phyloP scores from a whole-genome alignment of 306 rosid genomes.

The Quercus robur region DNA sequence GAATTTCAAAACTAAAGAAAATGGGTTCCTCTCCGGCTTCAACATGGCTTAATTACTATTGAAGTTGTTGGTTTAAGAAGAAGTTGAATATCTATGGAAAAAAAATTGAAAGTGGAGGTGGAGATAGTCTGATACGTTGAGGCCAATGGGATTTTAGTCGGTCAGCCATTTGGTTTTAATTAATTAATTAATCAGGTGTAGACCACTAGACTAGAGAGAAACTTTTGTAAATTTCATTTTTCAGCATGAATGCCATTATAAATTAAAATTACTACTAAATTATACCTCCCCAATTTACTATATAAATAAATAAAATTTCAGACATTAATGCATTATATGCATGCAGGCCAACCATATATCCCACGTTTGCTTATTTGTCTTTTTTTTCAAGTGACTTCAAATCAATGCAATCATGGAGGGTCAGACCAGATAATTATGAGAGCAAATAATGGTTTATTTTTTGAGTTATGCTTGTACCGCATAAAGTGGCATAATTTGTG shows the following conservation, averaged over 20 bases:
- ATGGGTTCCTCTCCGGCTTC: constrained; percentile 3
- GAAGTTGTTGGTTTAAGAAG: constrained; percentile 17
- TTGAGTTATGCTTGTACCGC: no score
- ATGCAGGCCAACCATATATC: neutral
- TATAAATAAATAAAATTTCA: no score
- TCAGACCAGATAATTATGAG: no score
- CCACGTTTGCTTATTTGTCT: neutral
- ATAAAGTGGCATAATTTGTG: no score
- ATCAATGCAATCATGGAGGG: no score
- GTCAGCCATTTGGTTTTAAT: constrained; percentile 46
- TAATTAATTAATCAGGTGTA: neutral
- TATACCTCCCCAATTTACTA: no score
- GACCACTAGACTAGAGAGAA: neutral
- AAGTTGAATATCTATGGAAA: constrained; percentile 12
- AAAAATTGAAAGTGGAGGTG: neutral
- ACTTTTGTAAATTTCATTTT: neutral
- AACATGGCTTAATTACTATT: constrained; percentile 19
- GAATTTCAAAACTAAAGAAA: constrained; percentile 9
- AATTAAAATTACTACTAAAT: neutral
- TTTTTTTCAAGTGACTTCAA: neutral
- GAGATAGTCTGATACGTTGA: constrained; percentile 21
- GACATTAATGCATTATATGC: neutral
- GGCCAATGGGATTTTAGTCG: constrained; percentile 31
- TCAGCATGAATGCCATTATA: neutral
- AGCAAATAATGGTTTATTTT: no score